Base-by-base conservation (phyloP, 2,329 filamentous ascomycete species). In the Fusarium sp. region DNA sequence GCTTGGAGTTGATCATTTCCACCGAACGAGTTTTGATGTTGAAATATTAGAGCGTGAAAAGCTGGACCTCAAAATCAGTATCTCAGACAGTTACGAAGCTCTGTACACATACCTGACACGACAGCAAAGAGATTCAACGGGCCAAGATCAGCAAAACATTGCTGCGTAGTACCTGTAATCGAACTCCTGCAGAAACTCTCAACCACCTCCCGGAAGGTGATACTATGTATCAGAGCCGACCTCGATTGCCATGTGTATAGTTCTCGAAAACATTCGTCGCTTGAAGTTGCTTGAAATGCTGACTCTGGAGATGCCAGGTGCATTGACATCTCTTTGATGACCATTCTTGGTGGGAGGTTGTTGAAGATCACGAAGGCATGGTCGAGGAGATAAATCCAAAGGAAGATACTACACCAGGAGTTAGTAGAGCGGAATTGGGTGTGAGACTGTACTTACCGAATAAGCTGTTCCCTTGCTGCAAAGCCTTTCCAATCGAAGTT, bases 311-410 rank as follows among this genome's bases (percentile, higher is more conserved):
- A 58, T 4, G 57, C 57, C 14, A 58, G 57, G 0, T 60, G 53
- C 53, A 60, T 60, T 4, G 16, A 41, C 57, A 58, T 58, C 10
- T 60, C 57, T 8, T 58, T 60, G 0, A 58, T 58, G 0, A 58
- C 57, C 57, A 60, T 60, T 3, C 57, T 30, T 0, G 57, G 53
- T 1, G 53, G 57, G 0, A 60, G 12, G 0, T 58, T 60, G 4
- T 58, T 60, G 11, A 60, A 60, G 6, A 60, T 58, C 1, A 58
- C 53, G 1, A 60, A 60, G 2, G 53, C 53, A 6, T 60, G 57
- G 0, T 60, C 53, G 0, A 58, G 41, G 4, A 60, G 20, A 32
- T 58, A 58, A 6, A 41, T 47, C 53, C 57, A 60, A 0, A 60
- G 41, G 27, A 60, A 46, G 2, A 25, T 29, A 1, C 57, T 60